Conservation (phyloP, 768 basidiomycete species). For the Dictyophora rubrovolvata region DNA sequence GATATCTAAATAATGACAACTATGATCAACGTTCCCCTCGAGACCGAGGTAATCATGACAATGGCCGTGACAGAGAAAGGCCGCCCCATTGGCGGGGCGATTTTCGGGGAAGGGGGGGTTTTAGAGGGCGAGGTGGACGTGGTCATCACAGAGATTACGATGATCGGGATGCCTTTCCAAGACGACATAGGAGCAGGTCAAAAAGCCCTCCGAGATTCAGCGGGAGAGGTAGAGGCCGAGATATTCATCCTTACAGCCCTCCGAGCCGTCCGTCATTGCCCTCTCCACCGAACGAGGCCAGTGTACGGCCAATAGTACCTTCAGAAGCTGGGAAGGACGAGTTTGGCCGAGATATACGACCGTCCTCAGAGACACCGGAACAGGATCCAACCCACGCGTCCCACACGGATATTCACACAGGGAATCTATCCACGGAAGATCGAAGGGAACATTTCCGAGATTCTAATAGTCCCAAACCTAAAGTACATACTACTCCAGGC, state of each 20-base stretch:
- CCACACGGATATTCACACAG: background rate
- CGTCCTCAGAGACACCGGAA: constrained; percentile 28
- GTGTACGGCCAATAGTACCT: constrained; percentile 17
- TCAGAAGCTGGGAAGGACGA: constrained; percentile 58
- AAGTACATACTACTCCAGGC: constrained; percentile 21
- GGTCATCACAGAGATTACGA: constrained; percentile 45
- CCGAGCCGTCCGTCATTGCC: constrained; percentile 34
- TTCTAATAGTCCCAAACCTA: background rate
- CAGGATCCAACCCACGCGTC: background rate
- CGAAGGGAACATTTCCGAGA: background rate
- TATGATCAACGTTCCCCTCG: constrained; percentile 18
- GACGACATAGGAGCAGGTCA: constrained; percentile 55
- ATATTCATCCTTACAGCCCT: constrained; percentile 50
- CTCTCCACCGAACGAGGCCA: constrained; percentile 17
- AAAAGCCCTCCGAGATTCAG: constrained; percentile 56
- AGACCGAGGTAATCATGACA: constrained; percentile 5
- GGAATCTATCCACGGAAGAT: background rate
- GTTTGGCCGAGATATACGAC: constrained; percentile 74
- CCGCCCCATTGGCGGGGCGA: constrained; percentile 34
- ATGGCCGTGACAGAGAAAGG: constrained; percentile 10
- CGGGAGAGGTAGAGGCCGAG: constrained; percentile 29
- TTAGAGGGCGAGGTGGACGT: constrained; percentile 46
- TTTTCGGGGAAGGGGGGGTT: constrained; percentile 35
- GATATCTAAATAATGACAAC: constrained; percentile 38
- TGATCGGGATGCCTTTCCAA: constrained; percentile 39